Percentiles rank a stretch among this genome's conserved stretches.
Evolutionary conservation across 495 filamentous ascomycete genomes (phyloP).

Genomic region (Corynascus novoguineensis): DNA sequence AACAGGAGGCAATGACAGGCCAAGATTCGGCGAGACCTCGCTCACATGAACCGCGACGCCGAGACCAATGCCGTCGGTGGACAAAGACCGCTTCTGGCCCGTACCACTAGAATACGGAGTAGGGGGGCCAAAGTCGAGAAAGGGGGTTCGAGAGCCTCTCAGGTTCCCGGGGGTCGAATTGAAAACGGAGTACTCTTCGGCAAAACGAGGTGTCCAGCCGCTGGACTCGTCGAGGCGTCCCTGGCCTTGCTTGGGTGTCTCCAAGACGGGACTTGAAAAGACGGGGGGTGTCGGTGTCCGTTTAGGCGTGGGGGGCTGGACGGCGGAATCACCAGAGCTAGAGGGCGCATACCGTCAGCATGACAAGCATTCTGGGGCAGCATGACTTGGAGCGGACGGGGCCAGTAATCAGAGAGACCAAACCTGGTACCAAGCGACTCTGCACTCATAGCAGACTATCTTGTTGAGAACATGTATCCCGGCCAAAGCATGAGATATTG

Average conservation of each 20-base stretch:
- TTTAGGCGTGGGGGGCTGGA: slow-evolving; percentile 71
- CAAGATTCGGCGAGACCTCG: slow-evolving; percentile 51
- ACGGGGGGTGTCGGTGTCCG: slow-evolving; percentile 62
- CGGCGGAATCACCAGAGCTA: slow-evolving; percentile 74
- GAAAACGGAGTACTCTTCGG: slow-evolving; percentile 55
- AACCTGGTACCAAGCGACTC: slow-evolving; percentile 69
- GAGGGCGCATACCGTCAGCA: slow-evolving; percentile 29
- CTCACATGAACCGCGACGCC: slow-evolving; percentile 54
- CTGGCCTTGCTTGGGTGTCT: slow-evolving; percentile 55
- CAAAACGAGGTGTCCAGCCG: slow-evolving; percentile 52
- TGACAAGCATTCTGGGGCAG: slow-evolving; percentile 19
- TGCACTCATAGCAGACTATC: slow-evolving; percentile 64
- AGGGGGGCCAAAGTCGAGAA: slow-evolving; percentile 36
- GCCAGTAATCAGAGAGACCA: slow-evolving; percentile 23
- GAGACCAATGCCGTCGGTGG: slow-evolving; percentile 34
- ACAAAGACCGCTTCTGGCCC: slow-evolving; percentile 37
- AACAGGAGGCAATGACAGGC: slow-evolving; percentile 50
- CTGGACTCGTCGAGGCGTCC: slow-evolving; percentile 44
- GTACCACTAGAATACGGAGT: slow-evolving; percentile 30
- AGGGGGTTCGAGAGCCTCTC: slow-evolving; percentile 35
- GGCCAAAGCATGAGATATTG: slow-evolving; percentile 19
- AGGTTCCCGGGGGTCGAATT: slow-evolving; percentile 50
- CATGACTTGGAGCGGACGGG: slow-evolving; percentile 10
- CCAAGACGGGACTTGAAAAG: slow-evolving; percentile 59
- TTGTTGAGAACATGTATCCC: slow-evolving; percentile 21